Evolutionary conservation across 441 rosid genomes (phyloP), one percentile per base, ranked within the genome.

Genomic region (Pelargonium exstipulatum): DNA sequence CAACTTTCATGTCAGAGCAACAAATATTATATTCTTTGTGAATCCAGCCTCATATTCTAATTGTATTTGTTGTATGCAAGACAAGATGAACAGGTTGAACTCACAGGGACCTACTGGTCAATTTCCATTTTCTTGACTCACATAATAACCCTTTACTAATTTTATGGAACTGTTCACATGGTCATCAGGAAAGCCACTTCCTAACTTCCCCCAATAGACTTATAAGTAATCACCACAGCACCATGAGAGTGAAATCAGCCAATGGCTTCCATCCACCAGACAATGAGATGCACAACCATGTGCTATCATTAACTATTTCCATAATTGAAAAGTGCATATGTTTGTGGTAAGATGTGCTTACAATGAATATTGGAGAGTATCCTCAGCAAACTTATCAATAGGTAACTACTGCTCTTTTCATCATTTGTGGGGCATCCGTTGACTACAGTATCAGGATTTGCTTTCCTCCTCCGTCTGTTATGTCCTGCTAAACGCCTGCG

Each of bases 401-500:
- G 69, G 74, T 73, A 79, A 48, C 76, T 76, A 64, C 79, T 73
- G 48, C 75, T 69, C 67, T 65, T 70, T 67, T 80, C 83, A 63
- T 78, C 82, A 68, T 62, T 48, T 46, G 69, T 53, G 64, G 77
- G 69, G 53, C 66, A 65, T 49, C 77, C 80, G 64, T 60, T 68
- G 53, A 72, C 75, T 5, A 40, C 68, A 67, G 69, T 76, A 45
- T 81, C 81, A 51, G 84, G 80, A 77, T 79, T 77, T 3, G 80
- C 61, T 76, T 83, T 81, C 80, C 83, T 79, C 78, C 87, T 79
- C 58, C 84, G 73, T 65, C 64, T 78, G 69, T 83, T 83, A 76
- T 83, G 87, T 64, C 87, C 84, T n/a, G 81, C 84, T 74, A 83
- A 78, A 70, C 87, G 87, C 71, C 85, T 74, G 22, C 83, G 83